phyloP scores from a whole-genome alignment of 148 eudicot genomes.

The Rhododendron ovatum region DNA sequence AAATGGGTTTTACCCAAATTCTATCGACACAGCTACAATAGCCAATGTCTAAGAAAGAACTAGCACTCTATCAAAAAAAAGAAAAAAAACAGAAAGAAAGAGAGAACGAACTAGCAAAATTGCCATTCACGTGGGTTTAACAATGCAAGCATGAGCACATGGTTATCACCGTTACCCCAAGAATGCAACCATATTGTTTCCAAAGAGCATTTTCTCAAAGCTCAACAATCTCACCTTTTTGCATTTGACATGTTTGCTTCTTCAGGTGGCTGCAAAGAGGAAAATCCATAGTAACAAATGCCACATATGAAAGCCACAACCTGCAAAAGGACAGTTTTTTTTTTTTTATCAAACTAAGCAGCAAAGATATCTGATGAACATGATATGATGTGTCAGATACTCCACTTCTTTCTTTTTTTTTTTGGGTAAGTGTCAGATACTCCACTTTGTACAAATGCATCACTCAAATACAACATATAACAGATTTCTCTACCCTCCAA shows the following conservation, averaged over 20 bases:
- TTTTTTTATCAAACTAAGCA: no score
- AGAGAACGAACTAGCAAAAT: no score
- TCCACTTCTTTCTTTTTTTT: not conserved
- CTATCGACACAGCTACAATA: not conserved
- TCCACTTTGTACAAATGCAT: not conserved
- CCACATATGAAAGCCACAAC: conserved; percentile 66
- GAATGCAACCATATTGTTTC: not conserved
- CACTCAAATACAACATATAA: not conserved
- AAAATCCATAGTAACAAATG: conserved; percentile 36
- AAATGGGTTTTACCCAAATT: not conserved
- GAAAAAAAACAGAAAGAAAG: no score
- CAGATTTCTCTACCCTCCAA: not conserved
- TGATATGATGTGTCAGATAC: not conserved
- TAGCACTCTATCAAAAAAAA: no score
- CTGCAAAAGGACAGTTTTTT: conserved; percentile 24
- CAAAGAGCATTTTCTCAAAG: not conserved
- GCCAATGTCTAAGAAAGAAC: no score
- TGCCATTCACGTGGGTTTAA: no score
- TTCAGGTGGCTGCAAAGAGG: conserved; percentile 26
- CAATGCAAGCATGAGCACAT: not conserved
- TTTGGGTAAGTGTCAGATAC: no score
- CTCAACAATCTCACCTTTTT: conserved; percentile 35
- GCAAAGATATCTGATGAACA: not conserved
- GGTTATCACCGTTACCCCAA: not conserved
- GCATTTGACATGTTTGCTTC: conserved; percentile 36